These are phyloP conservation scores for Exophiala mesophila DNA, from an alignment of 2,329 filamentous ascomycete species.

Conservation along the genomic window DNA sequence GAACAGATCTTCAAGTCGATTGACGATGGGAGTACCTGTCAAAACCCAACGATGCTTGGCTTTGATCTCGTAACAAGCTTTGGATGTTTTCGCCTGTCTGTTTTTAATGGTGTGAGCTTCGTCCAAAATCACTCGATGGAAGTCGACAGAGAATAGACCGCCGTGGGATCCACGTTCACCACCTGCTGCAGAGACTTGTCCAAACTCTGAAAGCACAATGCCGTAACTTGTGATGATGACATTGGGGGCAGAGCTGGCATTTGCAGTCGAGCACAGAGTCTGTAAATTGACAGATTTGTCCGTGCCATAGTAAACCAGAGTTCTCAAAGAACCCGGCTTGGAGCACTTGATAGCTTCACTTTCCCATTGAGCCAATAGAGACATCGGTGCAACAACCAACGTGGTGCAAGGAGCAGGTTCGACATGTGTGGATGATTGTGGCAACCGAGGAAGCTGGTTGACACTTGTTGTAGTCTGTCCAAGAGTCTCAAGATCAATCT, in stretches of 20 bases:
- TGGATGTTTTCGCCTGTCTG: conserved; percentile 84
- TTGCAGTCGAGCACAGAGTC: conserved; percentile 69
- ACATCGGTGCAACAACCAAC: conserved; percentile 94
- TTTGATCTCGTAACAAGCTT: conserved; percentile 85
- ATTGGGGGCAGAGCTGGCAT: conserved; percentile 72
- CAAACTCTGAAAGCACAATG: conserved; percentile 83
- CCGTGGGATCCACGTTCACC: conserved; percentile 61
- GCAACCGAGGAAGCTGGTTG: conserved; percentile 59
- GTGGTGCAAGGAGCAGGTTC: conserved; percentile 80
- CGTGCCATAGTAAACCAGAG: conserved; percentile 83
- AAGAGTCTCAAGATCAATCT: conserved; percentile 36
- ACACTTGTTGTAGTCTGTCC: conserved; percentile 42
- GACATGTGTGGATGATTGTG: conserved; percentile 52
- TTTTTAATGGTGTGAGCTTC: conserved; percentile 94
- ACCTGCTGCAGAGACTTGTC: conserved; percentile 62
- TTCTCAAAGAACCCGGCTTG: conserved; percentile 72
- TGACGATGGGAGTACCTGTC: conserved; percentile 95
- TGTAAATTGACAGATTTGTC: conserved; percentile 79
- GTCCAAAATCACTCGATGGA: conserved; percentile 91
- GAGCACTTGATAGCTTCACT: conserved; percentile 92
- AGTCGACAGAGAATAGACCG: conserved; percentile 85
- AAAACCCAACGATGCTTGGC: conserved; percentile 87
- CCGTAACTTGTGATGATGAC: conserved; percentile 95
- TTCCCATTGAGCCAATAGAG: conserved; percentile 92
- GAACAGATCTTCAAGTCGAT: conserved; percentile 90